Evolutionary conservation across 2,329 filamentous ascomycete genomes (phyloP).

Genomic region (Claviceps quebecensis): DNA sequence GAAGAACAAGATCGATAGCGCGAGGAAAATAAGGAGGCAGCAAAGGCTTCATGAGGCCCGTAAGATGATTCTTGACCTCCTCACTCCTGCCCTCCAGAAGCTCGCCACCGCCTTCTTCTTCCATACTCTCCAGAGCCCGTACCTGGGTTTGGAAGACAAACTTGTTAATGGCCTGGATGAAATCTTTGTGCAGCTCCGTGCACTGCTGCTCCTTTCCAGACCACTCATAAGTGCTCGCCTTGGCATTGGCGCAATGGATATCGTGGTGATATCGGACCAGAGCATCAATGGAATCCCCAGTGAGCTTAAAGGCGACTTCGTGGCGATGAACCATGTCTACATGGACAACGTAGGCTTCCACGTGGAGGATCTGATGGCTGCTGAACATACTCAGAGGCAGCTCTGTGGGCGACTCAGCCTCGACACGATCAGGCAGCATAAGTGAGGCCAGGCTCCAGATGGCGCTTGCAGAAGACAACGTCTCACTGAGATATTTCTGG

Average conservation of each 20-base stretch:
- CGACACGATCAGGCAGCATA: slow-evolving; percentile 82
- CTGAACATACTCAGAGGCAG: slow-evolving; percentile 74
- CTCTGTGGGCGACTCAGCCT: slow-evolving; percentile 70
- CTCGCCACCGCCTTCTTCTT: slow-evolving; percentile 92
- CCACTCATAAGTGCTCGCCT: slow-evolving; percentile 85
- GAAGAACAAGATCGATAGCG: slow-evolving; percentile 78
- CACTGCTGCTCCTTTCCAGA: slow-evolving; percentile 90
- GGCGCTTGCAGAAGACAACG: slow-evolving; percentile 72
- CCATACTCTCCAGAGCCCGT: slow-evolving; percentile 80
- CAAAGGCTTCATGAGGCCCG: slow-evolving; percentile 74
- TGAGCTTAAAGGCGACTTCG: slow-evolving; percentile 97
- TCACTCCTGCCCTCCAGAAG: slow-evolving; percentile 82
- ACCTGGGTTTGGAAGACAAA: slow-evolving; percentile 89
- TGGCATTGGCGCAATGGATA: slow-evolving; percentile 79
- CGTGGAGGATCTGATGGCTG: slow-evolving; percentile 76
- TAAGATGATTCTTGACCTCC: slow-evolving; percentile 79
- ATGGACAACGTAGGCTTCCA: slow-evolving; percentile 96
- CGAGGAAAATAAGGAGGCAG: slow-evolving; percentile 67
- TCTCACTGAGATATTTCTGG: slow-evolving; percentile 89
- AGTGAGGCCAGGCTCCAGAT: slow-evolving; percentile 91
- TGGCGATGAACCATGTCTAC: slow-evolving; percentile 98
- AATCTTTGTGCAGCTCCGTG: slow-evolving; percentile 95
- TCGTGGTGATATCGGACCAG: slow-evolving; percentile 95
- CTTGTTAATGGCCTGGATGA: slow-evolving; percentile 91
- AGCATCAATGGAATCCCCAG: slow-evolving; percentile 80